phyloP scores from a whole-genome alignment of 352 stramenopile species.

The Pythium plurisporium region DNA sequence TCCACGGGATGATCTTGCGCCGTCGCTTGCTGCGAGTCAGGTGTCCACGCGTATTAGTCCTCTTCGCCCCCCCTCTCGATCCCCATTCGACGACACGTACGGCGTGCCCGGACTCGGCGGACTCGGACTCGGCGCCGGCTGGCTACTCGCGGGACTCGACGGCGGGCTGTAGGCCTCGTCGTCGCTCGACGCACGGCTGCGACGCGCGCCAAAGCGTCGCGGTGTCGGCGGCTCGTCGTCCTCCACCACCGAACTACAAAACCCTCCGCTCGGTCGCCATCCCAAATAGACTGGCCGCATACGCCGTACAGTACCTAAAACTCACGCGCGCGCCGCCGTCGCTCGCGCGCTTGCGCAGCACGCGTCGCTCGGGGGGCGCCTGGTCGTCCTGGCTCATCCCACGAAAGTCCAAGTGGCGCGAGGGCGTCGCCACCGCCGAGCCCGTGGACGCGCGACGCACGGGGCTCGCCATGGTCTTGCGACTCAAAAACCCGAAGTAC shows the following conservation, averaged over 20 bases:
- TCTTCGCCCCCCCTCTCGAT: not conserved
- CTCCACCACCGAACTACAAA: no score
- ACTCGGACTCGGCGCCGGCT: not conserved
- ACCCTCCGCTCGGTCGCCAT: not conserved
- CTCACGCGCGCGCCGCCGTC: constrained; percentile 3
- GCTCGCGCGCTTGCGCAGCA: constrained; percentile 1
- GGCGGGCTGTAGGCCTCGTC: not conserved
- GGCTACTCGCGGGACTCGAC: not conserved
- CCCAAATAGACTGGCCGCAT: no score
- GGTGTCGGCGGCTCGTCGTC: not conserved
- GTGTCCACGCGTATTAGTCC: no score
- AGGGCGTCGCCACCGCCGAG: constrained; percentile 5
- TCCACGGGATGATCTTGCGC: constrained; percentile 28
- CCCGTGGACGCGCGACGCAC: not conserved
- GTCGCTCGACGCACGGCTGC: not conserved
- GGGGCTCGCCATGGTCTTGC: no score
- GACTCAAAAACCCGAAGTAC: no score
- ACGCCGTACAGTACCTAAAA: constrained; percentile 12
- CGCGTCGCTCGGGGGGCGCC: not conserved
- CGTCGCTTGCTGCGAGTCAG: not conserved
- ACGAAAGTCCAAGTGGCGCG: constrained; percentile 33
- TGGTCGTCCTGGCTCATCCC: constrained; percentile 18
- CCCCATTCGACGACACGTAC: not conserved
- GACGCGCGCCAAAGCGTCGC: not conserved
- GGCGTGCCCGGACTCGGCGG: no score